Conservation (phyloP, 129 eudicot species). For the Flaveria linearis region DNA sequence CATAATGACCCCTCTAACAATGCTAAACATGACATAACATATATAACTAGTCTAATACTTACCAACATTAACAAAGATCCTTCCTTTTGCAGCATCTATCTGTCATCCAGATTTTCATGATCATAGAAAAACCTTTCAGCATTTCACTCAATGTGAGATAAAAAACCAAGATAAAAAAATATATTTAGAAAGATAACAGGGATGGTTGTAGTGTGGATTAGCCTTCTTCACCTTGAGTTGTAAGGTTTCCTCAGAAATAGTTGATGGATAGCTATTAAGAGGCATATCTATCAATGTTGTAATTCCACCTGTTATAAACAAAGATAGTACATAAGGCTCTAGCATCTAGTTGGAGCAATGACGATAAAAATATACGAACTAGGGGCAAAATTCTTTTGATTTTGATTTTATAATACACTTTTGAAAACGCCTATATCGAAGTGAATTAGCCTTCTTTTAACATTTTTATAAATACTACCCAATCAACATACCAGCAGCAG, state of each 20-base stretch:
- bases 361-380: not conserved
- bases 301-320: constrained; percentile 68
- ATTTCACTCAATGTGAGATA: constrained; percentile 10
- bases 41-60: no score
- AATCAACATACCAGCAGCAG: constrained; percentile 79
- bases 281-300: constrained; percentile 99
- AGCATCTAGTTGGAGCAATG: not conserved
- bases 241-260: constrained; percentile 78
- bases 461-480: not conserved
- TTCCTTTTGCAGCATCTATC: constrained; percentile 74
- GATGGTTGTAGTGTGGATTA: constrained; percentile 17
- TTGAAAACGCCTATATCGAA: not conserved
- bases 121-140: not conserved
- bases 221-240: constrained; percentile 70
- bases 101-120: constrained; percentile 37
- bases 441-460: not conserved
- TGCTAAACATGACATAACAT: no score
- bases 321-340: constrained; percentile 9
- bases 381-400: not conserved
- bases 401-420: no score
- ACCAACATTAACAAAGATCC: constrained; percentile 91
- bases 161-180: not conserved
- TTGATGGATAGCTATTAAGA: constrained; percentile 82
- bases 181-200: not conserved
- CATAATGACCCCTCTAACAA: no score